Evolutionary conservation across 2,329 filamentous ascomycete species (phyloP), one percentile per base, ranked within the genome.

Genomic region (Cladosporium oxysporum): DNA sequence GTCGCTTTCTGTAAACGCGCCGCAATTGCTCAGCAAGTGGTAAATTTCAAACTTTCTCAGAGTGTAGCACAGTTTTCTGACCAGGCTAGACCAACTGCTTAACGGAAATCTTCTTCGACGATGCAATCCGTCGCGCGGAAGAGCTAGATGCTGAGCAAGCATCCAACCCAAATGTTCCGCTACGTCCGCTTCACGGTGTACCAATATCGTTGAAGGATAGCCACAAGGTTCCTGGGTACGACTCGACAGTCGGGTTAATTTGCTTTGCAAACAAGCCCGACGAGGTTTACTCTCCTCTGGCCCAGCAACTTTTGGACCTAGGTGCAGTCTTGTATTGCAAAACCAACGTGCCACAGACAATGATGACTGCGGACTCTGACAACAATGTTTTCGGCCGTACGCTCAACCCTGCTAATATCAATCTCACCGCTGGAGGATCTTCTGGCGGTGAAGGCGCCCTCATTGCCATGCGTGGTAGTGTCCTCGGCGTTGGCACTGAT

Each of bases 321-420:
- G 83, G 83, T 4, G 83, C 84, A 1, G 80, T 86, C 1, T 68
- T 83, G 2, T 83, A 83, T 69, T 80, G 77, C 73, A 85, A 87
- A 72, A 87, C 84, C 4, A 86, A 85, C 67, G 75, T 86, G 1
- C 83, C 85, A 2, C 82, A 84, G 66, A 85, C 83, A 0, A 78
- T 87, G 69, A 82, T 84, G 82, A 77, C 80, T 6, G 71, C 83
- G 12, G 83, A 86, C 69, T 81, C 78, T 0, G 83, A 85, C 71
- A 86, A 85, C 71, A 83, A 85, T 64, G 73, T 82, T 35, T 83
- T 80, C 64, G 80, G 80, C 1, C 79, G 80, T 14, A 80, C 81
- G 0, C 69, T 84, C 31, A 85, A 85, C 68, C 80, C 83, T 0
- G 73, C 79, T 61, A 84, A 85, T 64, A 74, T 71, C 8, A 71